phyloP scores from a whole-genome alignment of 2,329 filamentous ascomycete genomes.

The Fusarium circinatum region DNA sequence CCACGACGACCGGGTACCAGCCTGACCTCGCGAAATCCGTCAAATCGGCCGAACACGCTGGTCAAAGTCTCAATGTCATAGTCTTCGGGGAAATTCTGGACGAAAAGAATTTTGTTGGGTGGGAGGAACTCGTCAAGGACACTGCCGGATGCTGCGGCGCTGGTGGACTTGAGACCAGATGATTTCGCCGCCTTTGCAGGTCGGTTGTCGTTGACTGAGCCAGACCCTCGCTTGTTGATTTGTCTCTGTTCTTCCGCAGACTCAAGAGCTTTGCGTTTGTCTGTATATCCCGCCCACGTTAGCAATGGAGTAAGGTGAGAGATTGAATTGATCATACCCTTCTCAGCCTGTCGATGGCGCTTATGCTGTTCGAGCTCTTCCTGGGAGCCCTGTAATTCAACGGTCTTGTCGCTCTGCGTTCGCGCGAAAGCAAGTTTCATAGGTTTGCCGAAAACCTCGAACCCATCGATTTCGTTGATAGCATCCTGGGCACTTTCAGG shows the following conservation, averaged over 20 bases:
- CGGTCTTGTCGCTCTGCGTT: constrained; percentile 87
- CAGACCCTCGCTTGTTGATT: constrained; percentile 73
- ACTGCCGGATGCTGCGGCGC: constrained; percentile 72
- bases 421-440: constrained; percentile 87
- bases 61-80: constrained; percentile 84
- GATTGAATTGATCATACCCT: constrained; percentile 67
- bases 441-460: constrained; percentile 90
- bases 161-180: constrained; percentile 78
- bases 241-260: constrained; percentile 81
- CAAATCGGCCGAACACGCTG: constrained; percentile 85
- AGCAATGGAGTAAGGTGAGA: neutral
- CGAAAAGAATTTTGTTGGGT: constrained; percentile 95
- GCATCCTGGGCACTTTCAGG: constrained; percentile 82
- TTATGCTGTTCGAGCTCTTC: constrained; percentile 92
- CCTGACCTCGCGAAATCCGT: constrained; percentile 93
- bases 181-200: constrained; percentile 72
- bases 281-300: constrained; percentile 48
- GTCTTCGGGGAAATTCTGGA: constrained; percentile 90
- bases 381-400: constrained; percentile 75
- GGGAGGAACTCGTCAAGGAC: constrained; percentile 98
- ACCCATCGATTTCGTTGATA: constrained; percentile 90
- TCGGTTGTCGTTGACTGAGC: constrained; percentile 61
- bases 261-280: constrained; percentile 84
- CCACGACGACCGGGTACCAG: constrained; percentile 86
- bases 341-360: constrained; percentile 84